Conservation (phyloP, 2,329 filamentous ascomycete species). For the Penicillium sp. region DNA sequence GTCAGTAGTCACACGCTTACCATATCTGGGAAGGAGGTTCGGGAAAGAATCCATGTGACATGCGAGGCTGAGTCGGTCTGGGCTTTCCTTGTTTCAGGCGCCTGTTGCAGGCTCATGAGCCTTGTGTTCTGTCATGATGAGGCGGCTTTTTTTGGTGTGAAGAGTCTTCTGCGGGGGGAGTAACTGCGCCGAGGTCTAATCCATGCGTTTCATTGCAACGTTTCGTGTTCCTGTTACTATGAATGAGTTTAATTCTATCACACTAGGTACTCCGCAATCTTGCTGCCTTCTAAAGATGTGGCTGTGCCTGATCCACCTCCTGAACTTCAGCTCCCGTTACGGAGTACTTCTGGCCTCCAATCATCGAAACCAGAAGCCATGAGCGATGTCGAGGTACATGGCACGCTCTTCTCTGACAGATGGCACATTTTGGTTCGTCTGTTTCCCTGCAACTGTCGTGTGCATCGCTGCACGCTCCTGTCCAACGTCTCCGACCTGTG, state of each 20-base stretch:
- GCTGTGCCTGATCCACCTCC: not conserved
- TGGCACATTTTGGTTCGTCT: slow-evolving; percentile 26
- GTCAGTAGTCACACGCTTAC: not conserved
- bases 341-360: not conserved
- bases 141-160: not conserved
- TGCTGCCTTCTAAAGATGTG: not conserved
- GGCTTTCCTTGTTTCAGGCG: not conserved
- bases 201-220: not conserved
- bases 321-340: not conserved
- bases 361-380: slow-evolving; percentile 35
- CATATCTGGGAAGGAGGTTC: not conserved
- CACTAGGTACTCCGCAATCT: not conserved
- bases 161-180: not conserved
- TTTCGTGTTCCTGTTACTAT: not conserved
- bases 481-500: slow-evolving; percentile 19
- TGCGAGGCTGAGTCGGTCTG: not conserved
- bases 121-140: not conserved
- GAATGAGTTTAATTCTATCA: not conserved
- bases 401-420: slow-evolving; percentile 35
- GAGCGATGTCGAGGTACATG: slow-evolving; percentile 32
- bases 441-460: slow-evolving; percentile 13
- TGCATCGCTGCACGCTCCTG: slow-evolving; percentile 18
- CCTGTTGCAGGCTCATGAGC: not conserved
- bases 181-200: not conserved
- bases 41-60: not conserved